Evolutionary conservation across 2,329 filamentous ascomycete genomes (phyloP).

Genomic region (Oidium heveae): DNA sequence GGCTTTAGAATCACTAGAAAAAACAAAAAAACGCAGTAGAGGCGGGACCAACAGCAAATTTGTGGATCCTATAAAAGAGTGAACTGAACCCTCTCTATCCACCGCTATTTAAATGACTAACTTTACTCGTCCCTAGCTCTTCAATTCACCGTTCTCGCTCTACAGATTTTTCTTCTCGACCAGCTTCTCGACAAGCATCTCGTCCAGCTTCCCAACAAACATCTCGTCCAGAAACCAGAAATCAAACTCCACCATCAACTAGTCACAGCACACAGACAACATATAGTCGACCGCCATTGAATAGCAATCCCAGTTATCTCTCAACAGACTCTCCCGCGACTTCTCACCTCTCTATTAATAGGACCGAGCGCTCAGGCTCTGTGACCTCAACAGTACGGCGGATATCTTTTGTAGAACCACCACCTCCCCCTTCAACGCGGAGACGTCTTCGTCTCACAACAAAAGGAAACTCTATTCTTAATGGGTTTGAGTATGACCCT

Average conservation of each 20-base stretch:
- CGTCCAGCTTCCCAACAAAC: background rate
- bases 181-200: background rate
- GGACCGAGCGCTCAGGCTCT: conserved; percentile 5
- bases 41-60: conserved; percentile 1
- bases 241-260: background rate
- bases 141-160: background rate
- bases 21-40: background rate
- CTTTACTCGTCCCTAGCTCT: background rate
- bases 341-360: background rate
- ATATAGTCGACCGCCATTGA: background rate
- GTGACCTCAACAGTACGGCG: conserved; percentile 6
- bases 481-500: conserved; percentile 8
- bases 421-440: conserved; percentile 4
- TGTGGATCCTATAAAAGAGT: conserved; percentile 1
- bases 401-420: conserved; percentile 8
- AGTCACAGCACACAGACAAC: background rate
- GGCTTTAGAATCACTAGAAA: background rate
- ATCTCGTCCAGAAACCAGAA: background rate
- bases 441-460: conserved; percentile 8
- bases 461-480: conserved; percentile 5
- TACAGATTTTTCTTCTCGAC: background rate
- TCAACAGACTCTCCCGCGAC: background rate
- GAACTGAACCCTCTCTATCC: background rate
- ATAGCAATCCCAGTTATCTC: background rate
- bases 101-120: background rate